Evolutionary conservation across 306 rosid species (phyloP).

Genomic region (Casuarina glauca): DNA sequence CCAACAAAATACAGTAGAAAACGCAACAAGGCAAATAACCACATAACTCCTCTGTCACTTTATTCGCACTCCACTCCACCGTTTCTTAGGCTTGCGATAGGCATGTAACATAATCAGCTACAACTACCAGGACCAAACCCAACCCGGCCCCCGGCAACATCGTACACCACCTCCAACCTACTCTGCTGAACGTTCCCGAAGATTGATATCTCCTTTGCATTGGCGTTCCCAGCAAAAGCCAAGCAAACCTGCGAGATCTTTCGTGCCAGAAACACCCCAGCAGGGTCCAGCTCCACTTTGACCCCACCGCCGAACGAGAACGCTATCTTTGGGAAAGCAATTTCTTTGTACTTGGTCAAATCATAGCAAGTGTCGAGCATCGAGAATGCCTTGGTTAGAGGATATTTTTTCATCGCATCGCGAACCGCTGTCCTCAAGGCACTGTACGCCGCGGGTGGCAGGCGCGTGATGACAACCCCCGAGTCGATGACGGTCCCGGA

Average conservation of each 20-base stretch:
- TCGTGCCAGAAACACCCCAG: too few relatives aligned
- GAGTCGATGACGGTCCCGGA: slow-evolving; percentile 67
- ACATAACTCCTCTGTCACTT: too few relatives aligned
- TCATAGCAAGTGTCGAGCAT: slow-evolving; percentile 73
- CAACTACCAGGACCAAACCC: slow-evolving; percentile 4
- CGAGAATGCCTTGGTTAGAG: slow-evolving; percentile 21
- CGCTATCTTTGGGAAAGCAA: slow-evolving; percentile 39
- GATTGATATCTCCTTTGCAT: neutral
- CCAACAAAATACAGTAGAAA: too few relatives aligned
- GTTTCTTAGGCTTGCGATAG: too few relatives aligned
- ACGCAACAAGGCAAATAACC: too few relatives aligned
- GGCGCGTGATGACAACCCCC: slow-evolving; percentile 62
- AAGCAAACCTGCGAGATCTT: slow-evolving; percentile 48
- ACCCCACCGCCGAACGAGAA: slow-evolving; percentile 39
- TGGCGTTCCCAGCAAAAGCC: neutral
- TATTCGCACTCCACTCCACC: too few relatives aligned
- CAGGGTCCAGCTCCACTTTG: slow-evolving; percentile 31
- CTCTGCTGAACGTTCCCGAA: slow-evolving; percentile 5
- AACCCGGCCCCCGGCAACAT: slow-evolving; percentile 9
- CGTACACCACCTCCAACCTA: slow-evolving; percentile 1
- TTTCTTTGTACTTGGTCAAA: slow-evolving; percentile 10
- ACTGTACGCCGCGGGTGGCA: slow-evolving; percentile 58
- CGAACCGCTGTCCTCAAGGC: slow-evolving; percentile 38
- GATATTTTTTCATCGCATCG: slow-evolving; percentile 46
- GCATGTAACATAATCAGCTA: too few relatives aligned